Conservation (phyloP, 768 basidiomycete species). For the Pleurotus djamor region DNA sequence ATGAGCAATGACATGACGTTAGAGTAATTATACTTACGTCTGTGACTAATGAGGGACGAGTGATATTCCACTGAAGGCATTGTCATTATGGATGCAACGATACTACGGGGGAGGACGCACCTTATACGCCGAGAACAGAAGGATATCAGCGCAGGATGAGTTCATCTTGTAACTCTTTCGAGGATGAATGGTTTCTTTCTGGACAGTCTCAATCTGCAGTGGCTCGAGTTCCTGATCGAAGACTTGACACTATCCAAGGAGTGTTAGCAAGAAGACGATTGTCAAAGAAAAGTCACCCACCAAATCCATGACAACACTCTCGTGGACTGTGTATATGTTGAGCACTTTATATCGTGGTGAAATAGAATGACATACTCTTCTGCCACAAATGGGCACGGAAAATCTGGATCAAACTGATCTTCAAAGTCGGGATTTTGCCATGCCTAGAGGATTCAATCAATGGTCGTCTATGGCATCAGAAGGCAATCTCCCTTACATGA, state of each 20-base stretch:
- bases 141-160: slow-evolving; percentile 97
- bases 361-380: slow-evolving; percentile 70
- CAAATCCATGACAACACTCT: slow-evolving; percentile 91
- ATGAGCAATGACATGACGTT: neutral
- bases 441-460: slow-evolving; percentile 50
- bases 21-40: slow-evolving; percentile 53
- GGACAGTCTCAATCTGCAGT: slow-evolving; percentile 97
- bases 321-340: slow-evolving; percentile 55
- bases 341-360: slow-evolving; percentile 9
- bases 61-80: slow-evolving; percentile 83
- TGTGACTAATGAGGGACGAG: slow-evolving; percentile 91
- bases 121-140: slow-evolving; percentile 95
- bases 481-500: slow-evolving; percentile 54
- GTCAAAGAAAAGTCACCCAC: slow-evolving; percentile 28
- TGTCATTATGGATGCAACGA: neutral
- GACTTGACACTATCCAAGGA: slow-evolving; percentile 77
- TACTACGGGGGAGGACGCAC: slow-evolving; percentile 21
- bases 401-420: slow-evolving; percentile 99
- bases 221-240: slow-evolving; percentile 99
- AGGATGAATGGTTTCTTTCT: slow-evolving; percentile 99
- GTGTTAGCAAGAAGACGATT: neutral
- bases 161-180: slow-evolving; percentile 99
- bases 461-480: neutral
- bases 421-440: slow-evolving; percentile 96
- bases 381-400: slow-evolving; percentile 99